These are phyloP conservation scores for Colletotrichum higginsianum DNA, from an alignment of 2,329 filamentous ascomycete genomes.

Conservation along the genomic window DNA sequence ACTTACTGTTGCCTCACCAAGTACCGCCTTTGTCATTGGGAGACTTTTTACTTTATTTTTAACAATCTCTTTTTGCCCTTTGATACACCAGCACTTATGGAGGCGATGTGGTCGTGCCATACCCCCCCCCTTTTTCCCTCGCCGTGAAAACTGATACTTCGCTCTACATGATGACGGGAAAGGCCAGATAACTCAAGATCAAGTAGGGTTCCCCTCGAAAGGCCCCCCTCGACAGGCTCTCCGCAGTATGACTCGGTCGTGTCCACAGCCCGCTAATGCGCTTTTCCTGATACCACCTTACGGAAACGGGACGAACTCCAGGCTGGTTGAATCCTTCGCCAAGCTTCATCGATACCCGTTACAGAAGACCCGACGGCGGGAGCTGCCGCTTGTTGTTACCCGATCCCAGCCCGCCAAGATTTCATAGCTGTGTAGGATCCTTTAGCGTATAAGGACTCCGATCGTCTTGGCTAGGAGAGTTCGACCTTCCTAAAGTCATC, in stretches of 20 bases:
- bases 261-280: not conserved
- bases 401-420: not conserved
- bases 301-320: not conserved
- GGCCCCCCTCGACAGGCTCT: not conserved
- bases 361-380: not conserved
- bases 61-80: not conserved
- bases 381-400: not conserved
- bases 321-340: not conserved
- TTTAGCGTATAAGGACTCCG: not conserved
- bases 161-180: not conserved
- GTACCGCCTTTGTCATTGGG: not conserved
- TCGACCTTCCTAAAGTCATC: not conserved
- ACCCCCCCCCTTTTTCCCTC: not conserved
- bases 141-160: not conserved
- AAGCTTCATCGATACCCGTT: not conserved
- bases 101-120: not conserved
- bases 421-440: not conserved
- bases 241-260: not conserved
- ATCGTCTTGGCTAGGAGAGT: not conserved
- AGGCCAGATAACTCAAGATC: not conserved
- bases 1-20: not conserved
- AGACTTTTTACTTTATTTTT: too few species aligned
- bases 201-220: not conserved
- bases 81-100: not conserved
- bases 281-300: not conserved